phyloP scores from a whole-genome alignment of 202 grass and related monocot genomes.

The Eragrostis tef region DNA sequence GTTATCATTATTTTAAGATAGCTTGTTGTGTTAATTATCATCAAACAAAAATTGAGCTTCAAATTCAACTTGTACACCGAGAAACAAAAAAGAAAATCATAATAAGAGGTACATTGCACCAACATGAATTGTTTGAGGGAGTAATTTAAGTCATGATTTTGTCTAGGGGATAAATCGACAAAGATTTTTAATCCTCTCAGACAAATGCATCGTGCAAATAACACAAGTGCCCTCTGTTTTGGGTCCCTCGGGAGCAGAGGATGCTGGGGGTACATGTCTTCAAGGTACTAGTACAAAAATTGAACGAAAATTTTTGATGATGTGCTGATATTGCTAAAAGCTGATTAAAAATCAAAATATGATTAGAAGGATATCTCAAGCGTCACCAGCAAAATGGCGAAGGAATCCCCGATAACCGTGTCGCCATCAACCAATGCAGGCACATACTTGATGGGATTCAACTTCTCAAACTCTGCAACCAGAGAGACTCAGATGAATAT shows the following conservation, averaged over 20 bases:
- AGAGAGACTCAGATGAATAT: not conserved
- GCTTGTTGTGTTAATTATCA: too few species aligned
- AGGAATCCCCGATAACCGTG: constrained; percentile 47
- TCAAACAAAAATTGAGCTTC: too few species aligned
- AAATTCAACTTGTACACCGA: too few species aligned
- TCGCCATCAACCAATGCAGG: constrained; percentile 56
- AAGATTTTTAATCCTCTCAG: not conserved
- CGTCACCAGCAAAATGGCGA: constrained; percentile 61
- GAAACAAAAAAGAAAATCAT: too few species aligned
- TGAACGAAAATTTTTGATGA: not conserved
- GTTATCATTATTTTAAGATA: too few species aligned
- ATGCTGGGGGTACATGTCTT: constrained; percentile 60
- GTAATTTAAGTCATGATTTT: too few species aligned
- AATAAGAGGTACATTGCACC: too few species aligned
- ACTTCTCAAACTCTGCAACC: constrained; percentile 61
- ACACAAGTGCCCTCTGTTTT: constrained; percentile 45
- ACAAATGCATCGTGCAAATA: not conserved
- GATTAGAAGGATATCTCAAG: not conserved
- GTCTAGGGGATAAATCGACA: too few species aligned
- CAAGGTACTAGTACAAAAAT: constrained; percentile 60
- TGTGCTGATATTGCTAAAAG: too few species aligned
- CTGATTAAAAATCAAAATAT: not conserved
- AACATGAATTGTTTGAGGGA: too few species aligned
- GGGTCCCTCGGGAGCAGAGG: constrained; percentile 65
- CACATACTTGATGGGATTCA: constrained; percentile 69